These are phyloP conservation scores for Elsinoe australis DNA, from an alignment of 2,329 filamentous ascomycete genomes.

Conservation along the genomic window DNA sequence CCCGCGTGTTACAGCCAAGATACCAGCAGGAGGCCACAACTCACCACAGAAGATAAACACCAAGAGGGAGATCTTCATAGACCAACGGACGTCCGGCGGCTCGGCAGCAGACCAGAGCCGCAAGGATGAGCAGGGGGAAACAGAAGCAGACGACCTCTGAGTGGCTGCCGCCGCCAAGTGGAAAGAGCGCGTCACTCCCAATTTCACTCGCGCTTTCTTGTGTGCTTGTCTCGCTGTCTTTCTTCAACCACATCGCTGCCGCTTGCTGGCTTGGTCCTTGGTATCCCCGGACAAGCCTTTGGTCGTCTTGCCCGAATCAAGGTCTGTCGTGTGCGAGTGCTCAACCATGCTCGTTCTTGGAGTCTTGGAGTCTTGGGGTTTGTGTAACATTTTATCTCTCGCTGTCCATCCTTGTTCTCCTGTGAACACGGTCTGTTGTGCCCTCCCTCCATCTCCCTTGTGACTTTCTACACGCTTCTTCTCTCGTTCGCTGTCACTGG, in stretches of 20 bases:
- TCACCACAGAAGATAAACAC: conserved; percentile 6
- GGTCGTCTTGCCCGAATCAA: background rate
- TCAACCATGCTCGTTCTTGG: conserved; percentile 15
- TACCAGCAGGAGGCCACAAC: conserved; percentile 1
- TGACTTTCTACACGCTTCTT: background rate
- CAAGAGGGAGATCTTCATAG: conserved; percentile 5
- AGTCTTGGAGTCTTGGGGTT: conserved; percentile 16
- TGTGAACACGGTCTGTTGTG: conserved; percentile 16
- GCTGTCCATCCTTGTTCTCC: conserved; percentile 17
- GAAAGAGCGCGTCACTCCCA: too few relatives aligned
- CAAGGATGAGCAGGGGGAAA: background rate
- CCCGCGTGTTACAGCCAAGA: background rate
- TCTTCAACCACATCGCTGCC: background rate
- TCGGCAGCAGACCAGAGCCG: background rate
- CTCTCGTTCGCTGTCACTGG: background rate
- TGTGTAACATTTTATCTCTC: conserved; percentile 17
- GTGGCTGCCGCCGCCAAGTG: too few relatives aligned
- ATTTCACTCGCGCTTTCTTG: conserved; percentile 3
- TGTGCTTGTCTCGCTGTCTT: too few relatives aligned
- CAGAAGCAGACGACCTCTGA: background rate
- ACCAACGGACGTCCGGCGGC: conserved; percentile 2
- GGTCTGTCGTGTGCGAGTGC: conserved; percentile 6
- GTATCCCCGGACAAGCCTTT: conserved; percentile 10
- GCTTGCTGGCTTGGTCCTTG: conserved; percentile 3
- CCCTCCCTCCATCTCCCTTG: too few relatives aligned